phyloP scores from a whole-genome alignment of 768 basidiomycete species.

The Rhizopogon rudus region DNA sequence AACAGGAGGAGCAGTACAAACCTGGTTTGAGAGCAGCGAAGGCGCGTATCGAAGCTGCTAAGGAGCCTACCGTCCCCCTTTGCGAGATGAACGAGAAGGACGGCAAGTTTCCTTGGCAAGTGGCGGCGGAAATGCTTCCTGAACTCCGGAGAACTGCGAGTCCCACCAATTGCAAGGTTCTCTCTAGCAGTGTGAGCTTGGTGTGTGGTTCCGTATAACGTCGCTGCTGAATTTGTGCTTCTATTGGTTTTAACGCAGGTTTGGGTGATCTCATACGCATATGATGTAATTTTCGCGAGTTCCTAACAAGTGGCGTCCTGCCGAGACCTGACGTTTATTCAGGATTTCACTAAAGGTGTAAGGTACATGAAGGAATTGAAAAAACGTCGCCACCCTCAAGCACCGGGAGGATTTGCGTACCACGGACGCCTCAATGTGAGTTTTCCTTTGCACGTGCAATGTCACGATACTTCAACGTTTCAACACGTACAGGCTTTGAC shows the following conservation, averaged over 20 bases:
- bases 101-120: conserved; percentile 2
- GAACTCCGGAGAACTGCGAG: background rate
- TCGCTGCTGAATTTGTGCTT: background rate
- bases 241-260: conserved; percentile 6
- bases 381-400: background rate
- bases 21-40: conserved; percentile 20
- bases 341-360: conserved; percentile 7
- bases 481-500: conserved; percentile 11
- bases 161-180: background rate
- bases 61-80: background rate
- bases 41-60: conserved; percentile 8
- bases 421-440: background rate
- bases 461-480: background rate
- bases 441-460: background rate
- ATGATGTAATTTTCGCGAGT: conserved; percentile 5
- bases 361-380: background rate
- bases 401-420: background rate
- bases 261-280: conserved; percentile 12
- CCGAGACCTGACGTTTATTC: background rate
- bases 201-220: background rate
- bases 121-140: conserved; percentile 1
- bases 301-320: background rate
- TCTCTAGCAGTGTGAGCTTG: conserved; percentile 2
- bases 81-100: background rate
- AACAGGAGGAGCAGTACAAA: conserved; percentile 32